Evolutionary conservation across 345 rosid species (phyloP), one percentile per base, ranked within the genome.

Genomic region (Lumnitzera racemosa): DNA sequence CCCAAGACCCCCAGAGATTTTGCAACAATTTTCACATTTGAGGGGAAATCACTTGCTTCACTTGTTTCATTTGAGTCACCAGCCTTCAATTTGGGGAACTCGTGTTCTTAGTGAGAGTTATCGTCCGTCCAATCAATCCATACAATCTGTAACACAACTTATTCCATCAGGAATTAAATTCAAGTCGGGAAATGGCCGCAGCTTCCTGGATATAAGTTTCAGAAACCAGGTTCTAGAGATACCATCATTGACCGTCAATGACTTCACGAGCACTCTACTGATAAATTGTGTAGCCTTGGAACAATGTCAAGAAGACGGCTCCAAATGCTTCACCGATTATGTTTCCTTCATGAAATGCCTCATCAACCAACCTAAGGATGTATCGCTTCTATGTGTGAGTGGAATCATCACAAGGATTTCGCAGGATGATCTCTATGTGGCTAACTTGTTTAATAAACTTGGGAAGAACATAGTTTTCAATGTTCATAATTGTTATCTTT

Each of bases 331-430:
- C 54, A 49, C 63, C 2, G 46, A 46, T 56, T 43, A 61, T 24
- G n/a, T 52, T 24, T 46, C 48, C 46, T 61, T 65, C 63, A 47
- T 65, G 57, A 53, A 15, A 36, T 61, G 61, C 63, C 74, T 61
- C 59, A 47, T 65, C 55, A 36, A 36, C 47, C 54, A 23, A 9
- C 70, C 59, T 6, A 47, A 27, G 16, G 74, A 65, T 3, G 56
- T 31, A 9, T 46, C 51, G 2, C 55, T 57, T 15, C 63, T 65
- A 11, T 23, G 56, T 24, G 29, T n/a, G 1, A 49, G 56, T 13
- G 65, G 65, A 17, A 41, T 70, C 47, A 64, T 70, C 54, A 1
- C 61, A 15, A 61, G 24, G 1, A 59, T 15, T 57, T 51, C 58
- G 4, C 16, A 16, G 12, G 54, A 60, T 13, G 66, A 70, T 25